Base-by-base conservation (phyloP, 805 yeast genomes). In the Wickerhamomyces queroliae region DNA sequence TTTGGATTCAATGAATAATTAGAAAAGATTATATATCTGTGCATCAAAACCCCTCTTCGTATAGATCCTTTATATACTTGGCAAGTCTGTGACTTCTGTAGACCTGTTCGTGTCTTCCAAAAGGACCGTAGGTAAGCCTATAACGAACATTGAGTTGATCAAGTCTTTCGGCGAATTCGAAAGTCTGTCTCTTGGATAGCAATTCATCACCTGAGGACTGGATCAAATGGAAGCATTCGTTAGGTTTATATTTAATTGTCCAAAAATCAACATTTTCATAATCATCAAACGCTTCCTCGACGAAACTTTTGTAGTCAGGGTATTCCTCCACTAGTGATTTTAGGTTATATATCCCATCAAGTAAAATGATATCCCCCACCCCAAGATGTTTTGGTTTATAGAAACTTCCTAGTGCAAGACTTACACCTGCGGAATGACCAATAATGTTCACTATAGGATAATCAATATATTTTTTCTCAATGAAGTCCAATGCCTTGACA, bases 391-490 rank as follows among this genome's bases (percentile, higher is more conserved):
- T 20, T 23, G 37, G 23, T 5, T 31, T 12, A 17, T 40, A 25
- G 2, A 49, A 3, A 16, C 47, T 27, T 36, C 45, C 47, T 22
- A 52, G 8, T 16, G 48, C 44, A 36, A 52, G 27, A 41, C 84
- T 78, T 2, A 90, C 86, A 2, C 96, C 96, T 5, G 79, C 93
- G 1, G 93, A 83, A 61, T 87, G 95, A 0, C 95, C 96, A 10
- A 75, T 64, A 0, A 78, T 45, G 3, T 59, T 58, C 3, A 67
- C 33, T 20, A 51, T 41, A 15, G 51, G 19, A 9, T 50, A 29
- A 4, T 41, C 35, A 35, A 25, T 13, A 38, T 39, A 13, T 12
- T n/a, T 22, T 4, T 23, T 25, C 27, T 38, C n/a, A n/a, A n/a
- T n/a, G n/a, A n/a, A n/a, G n/a, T n/a, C 29, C 4, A 47, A 21